These are phyloP conservation scores for Trichoderma sp. DNA, from an alignment of 2,329 filamentous ascomycete species.

Conservation along the genomic window DNA sequence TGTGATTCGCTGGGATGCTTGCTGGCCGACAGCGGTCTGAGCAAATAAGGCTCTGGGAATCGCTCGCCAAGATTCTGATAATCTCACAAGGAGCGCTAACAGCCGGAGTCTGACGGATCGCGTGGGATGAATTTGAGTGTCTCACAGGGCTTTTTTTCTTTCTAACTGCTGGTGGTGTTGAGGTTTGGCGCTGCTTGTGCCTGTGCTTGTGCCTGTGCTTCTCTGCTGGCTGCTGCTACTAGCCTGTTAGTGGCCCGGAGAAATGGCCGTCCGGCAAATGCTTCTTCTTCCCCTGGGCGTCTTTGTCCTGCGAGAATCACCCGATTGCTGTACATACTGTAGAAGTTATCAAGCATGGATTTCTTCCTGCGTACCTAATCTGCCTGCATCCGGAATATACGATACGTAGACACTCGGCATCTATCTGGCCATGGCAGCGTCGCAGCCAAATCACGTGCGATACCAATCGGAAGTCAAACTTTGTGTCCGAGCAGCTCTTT, in stretches of 20 bases:
- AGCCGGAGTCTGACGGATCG: not conserved
- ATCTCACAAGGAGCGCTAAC: not conserved
- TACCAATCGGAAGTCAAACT: not conserved
- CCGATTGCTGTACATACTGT: not conserved
- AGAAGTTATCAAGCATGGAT: not conserved
- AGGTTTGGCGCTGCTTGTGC: not conserved
- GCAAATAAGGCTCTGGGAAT: not conserved
- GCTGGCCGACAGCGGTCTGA: not conserved
- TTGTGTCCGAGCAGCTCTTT: not conserved
- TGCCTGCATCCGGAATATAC: not conserved
- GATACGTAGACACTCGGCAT: not conserved
- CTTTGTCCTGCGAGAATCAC: not conserved
- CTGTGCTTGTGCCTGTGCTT: not conserved
- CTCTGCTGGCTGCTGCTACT: not conserved
- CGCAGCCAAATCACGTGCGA: not conserved
- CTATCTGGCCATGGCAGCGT: not conserved
- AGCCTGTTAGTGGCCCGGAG: not conserved
- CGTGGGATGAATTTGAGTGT: not conserved
- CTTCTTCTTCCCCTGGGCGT: not conserved
- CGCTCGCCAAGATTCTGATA: not conserved
- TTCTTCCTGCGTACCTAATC: not conserved
- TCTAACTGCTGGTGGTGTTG: not conserved
- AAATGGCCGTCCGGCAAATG: not conserved
- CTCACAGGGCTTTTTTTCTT: not conserved
- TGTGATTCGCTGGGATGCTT: constrained; percentile 23